A percentile compares a stretch with the other conserved stretches of the same genome.
Conservation (phyloP, 2,329 filamentous ascomycete species). For the Teratosphaeria zuluensis region DNA sequence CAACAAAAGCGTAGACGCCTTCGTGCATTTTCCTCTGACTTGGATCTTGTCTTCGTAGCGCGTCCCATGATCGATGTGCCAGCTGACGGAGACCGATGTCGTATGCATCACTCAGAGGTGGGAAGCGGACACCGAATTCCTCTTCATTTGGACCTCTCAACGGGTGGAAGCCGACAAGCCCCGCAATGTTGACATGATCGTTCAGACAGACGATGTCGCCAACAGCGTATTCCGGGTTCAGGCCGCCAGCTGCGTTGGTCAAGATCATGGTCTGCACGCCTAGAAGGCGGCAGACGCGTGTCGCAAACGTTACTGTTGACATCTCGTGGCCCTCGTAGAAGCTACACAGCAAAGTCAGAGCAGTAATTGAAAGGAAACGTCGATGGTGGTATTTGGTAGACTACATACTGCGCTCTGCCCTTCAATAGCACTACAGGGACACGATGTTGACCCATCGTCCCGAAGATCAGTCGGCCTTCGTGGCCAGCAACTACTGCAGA, state of each 20-base stretch:
- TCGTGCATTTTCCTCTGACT: constrained; percentile 48
- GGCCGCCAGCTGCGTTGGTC: constrained; percentile 57
- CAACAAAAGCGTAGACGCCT: constrained; percentile 57
- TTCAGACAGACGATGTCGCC: constrained; percentile 58
- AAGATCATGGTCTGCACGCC: constrained; percentile 53
- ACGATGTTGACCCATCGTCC: constrained; percentile 42
- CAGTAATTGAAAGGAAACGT: not conserved
- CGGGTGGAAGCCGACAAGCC: constrained; percentile 51
- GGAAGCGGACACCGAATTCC: constrained; percentile 54
- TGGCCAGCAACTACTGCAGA: constrained; percentile 43
- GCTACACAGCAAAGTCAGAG: constrained; percentile 28
- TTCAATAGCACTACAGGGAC: constrained; percentile 54
- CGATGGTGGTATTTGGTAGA: not conserved
- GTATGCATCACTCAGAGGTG: constrained; percentile 56
- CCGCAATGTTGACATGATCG: constrained; percentile 57
- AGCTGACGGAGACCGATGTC: constrained; percentile 50
- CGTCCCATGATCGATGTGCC: constrained; percentile 48
- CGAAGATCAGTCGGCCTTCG: constrained; percentile 57
- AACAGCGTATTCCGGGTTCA: constrained; percentile 54
- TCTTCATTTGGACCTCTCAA: constrained; percentile 54
- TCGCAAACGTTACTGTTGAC: constrained; percentile 53
- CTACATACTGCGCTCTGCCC: constrained; percentile 53
- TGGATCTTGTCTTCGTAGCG: constrained; percentile 33
- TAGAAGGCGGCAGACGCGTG: constrained; percentile 53
- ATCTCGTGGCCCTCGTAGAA: constrained; percentile 61